Base-by-base conservation (phyloP, 169 alveolate species). In the Eimeria necatrix region DNA sequence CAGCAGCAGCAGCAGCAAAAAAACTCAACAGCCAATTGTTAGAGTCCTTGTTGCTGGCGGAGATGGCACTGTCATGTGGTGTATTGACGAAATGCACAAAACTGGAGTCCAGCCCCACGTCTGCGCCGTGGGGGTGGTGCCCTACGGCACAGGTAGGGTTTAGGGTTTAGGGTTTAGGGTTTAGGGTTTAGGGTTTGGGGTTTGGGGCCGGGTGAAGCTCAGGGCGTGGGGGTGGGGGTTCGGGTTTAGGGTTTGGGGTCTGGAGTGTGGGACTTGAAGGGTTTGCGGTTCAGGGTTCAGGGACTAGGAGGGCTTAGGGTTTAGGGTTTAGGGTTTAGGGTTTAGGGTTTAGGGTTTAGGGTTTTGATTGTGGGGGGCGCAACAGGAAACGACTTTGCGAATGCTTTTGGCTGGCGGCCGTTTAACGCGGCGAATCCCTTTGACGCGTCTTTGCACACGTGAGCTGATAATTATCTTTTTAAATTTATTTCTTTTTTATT, bases 51-150 rank as follows among this genome's bases (percentile, higher is more conserved):
- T 97, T 24, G 99, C 99, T 22, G 99, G 99, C 16, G 99, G 99
- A 12, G 99, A 98, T 95, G 99, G 99, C n/a, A 98, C 99, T 8
- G 97, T 98, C 18, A 97, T 98, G 97, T 98, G 99, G 99, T 97
- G 98, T 53, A 93, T 98, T 5, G 95, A 96, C 74, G 99, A 98
- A 96, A 95, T 98, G 93, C 97, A 97, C 24, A 95, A 91, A 24
- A 97, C 97, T 86, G 91, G 94, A n/a, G 96, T 98, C 48, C 97
- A 98, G 74, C 87, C 96, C 48, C 94, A 96, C 24, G 71, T 86
- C 46, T 84, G 98, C 88, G 98, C 97, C 20, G 93, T 98, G 59
- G 99, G 99, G 18, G 98, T 98, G 12, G 96, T 98, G 51, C 99
- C 99, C 18, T 99, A 97, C 95, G 99, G 99, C 51, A 98, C 99